Evolutionary conservation across 192 early-diverging fungal species (phyloP).

Genomic region (Chytriomyces sp.): DNA sequence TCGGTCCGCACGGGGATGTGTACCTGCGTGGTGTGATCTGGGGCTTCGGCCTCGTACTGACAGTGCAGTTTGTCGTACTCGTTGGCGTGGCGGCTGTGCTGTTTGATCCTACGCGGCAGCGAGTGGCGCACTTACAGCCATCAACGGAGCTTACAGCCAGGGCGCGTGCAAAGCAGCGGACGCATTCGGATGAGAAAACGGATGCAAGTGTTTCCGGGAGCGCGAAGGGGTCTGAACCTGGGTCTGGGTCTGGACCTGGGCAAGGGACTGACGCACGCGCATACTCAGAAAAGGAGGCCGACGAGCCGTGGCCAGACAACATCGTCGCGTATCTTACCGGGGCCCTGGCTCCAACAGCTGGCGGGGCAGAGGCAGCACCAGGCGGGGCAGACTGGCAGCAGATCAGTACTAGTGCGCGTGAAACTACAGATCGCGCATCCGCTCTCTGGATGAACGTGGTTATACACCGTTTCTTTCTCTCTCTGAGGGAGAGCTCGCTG

Average conservation of each 20-base stretch:
- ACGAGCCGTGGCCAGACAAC: conserved; percentile 51
- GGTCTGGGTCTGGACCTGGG: neutral
- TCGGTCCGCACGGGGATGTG: neutral
- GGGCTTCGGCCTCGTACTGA: conserved; percentile 34
- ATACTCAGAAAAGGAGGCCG: neutral
- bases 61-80: conserved; percentile 30
- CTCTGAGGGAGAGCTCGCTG: conserved; percentile 41
- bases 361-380: conserved; percentile 28
- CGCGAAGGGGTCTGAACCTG: conserved; percentile 12
- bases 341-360: conserved; percentile 28
- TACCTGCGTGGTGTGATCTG: conserved; percentile 41
- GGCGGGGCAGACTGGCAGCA: neutral
- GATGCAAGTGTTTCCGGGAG: neutral
- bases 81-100: conserved; percentile 21
- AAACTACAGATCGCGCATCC: neutral
- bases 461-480: conserved; percentile 52
- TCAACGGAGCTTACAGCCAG: neutral
- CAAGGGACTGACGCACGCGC: neutral
- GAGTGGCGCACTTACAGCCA: conserved; percentile 13
- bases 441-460: conserved; percentile 53
- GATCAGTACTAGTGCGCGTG: too few relatives aligned
- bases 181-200: conserved; percentile 6
- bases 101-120: conserved; percentile 35
- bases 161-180: neutral
- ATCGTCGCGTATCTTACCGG: conserved; percentile 42